Evolutionary conservation across 805 yeast species (phyloP).

Genomic region (Scheffersomyces ergatensis): DNA sequence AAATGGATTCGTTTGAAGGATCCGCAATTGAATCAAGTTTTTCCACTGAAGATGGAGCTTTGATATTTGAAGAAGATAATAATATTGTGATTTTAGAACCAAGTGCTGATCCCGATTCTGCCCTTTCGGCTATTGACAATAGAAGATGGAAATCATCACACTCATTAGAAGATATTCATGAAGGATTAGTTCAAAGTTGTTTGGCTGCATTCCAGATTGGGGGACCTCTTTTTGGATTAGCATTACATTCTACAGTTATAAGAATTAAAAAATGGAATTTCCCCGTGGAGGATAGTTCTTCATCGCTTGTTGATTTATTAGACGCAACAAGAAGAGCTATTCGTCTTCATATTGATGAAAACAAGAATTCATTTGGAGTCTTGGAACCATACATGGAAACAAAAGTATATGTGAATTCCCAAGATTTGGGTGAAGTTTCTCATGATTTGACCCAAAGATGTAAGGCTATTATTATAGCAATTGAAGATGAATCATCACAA

Average conservation of each 20-base stretch:
- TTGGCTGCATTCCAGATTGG: conserved; percentile 65
- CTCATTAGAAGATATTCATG: conserved; percentile 49
- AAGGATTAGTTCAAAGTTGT: conserved; percentile 56
- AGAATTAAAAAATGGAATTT: conserved; percentile 51
- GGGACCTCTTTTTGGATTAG: conserved; percentile 55
- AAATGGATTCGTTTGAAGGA: conserved; percentile 38
- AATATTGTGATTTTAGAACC: conserved; percentile 41
- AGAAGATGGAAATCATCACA: conserved; percentile 50
- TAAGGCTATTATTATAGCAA: conserved; percentile 67
- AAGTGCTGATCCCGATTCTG: conserved; percentile 21
- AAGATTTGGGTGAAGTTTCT: conserved; percentile 75
- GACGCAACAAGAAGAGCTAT: conserved; percentile 42
- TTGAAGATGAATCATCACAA: conserved; percentile 59
- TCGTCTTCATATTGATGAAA: conserved; percentile 16
- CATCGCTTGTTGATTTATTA: conserved; percentile 40
- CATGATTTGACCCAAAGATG: conserved; percentile 82
- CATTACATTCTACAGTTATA: conserved; percentile 61
- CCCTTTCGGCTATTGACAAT: conserved; percentile 25
- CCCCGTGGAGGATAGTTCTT: conserved; percentile 47
- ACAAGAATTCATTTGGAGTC: conserved; percentile 43
- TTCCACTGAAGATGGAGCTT: conserved; percentile 40
- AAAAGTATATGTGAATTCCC: conserved; percentile 61
- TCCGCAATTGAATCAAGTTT: conserved; percentile 23
- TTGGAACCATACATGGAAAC: conserved; percentile 90
- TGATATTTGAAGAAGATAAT: conserved; percentile 44